A percentile compares a stretch with the other conserved stretches of the same genome.
These are phyloP conservation scores for Neospora caninum DNA, from an alignment of 169 alveolate genomes.

Conservation along the genomic window DNA sequence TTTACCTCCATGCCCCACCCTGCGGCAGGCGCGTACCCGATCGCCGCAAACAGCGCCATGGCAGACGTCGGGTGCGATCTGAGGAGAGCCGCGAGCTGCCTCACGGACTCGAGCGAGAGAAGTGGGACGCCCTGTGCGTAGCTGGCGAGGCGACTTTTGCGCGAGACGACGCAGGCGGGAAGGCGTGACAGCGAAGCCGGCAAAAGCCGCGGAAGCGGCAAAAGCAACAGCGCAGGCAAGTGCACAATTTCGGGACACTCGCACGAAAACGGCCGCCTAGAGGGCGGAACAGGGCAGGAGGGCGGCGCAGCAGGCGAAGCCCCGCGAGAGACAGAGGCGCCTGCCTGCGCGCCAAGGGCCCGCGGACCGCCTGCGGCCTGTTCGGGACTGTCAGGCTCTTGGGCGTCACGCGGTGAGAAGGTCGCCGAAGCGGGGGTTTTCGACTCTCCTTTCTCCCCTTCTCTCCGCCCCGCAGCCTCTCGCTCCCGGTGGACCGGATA, in stretches of 20 bases:
- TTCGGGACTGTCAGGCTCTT: too few relatives aligned
- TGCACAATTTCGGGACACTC: not conserved
- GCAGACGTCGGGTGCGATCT: conserved; percentile 18
- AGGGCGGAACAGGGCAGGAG: too few relatives aligned
- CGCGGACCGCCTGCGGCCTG: too few relatives aligned
- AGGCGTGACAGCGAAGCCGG: conserved; percentile 39
- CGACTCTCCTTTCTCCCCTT: too few relatives aligned
- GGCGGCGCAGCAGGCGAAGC: not conserved
- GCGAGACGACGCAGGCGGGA: conserved; percentile 31
- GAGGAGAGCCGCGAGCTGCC: not conserved
- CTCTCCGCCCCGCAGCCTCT: too few relatives aligned
- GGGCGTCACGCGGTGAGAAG: too few relatives aligned
- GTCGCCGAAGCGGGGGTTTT: too few relatives aligned
- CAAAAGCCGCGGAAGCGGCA: not conserved
- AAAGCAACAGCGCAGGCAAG: conserved; percentile 11
- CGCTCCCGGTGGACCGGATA: too few relatives aligned
- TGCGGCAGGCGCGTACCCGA: conserved; percentile 24
- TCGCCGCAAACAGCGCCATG: not conserved
- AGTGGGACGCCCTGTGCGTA: not conserved
- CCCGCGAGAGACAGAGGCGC: not conserved
- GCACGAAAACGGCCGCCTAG: not conserved
- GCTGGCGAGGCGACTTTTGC: not conserved
- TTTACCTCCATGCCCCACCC: not conserved
- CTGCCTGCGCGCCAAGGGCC: not conserved
- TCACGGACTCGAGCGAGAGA: conserved; percentile 5